Conservation (phyloP, 768 basidiomycete genomes). For the Hericium coralloides region DNA sequence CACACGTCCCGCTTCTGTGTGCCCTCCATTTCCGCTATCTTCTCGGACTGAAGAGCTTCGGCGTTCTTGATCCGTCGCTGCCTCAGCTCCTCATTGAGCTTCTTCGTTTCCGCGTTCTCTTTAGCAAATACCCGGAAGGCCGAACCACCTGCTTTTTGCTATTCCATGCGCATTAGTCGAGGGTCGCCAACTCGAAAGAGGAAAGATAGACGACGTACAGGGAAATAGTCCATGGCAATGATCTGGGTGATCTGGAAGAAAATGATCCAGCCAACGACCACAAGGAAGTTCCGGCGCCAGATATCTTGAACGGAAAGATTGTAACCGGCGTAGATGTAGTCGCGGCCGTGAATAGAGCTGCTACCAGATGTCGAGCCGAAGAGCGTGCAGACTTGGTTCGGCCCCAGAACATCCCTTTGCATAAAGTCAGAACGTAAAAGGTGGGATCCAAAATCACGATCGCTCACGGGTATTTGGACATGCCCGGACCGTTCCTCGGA, state of each 20-base stretch:
- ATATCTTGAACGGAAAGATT: constrained; percentile 40
- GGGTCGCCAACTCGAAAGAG: background rate
- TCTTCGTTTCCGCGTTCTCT: constrained; percentile 44
- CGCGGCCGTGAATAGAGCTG: constrained; percentile 42
- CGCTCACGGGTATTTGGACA: constrained; percentile 55
- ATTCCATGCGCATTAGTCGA: background rate
- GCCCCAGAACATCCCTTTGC: constrained; percentile 35
- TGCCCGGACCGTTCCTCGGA: constrained; percentile 51
- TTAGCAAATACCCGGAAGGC: constrained; percentile 46
- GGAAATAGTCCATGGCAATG: constrained; percentile 54
- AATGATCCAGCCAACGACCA: constrained; percentile 63
- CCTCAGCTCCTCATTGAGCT: constrained; percentile 42
- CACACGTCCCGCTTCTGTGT: background rate
- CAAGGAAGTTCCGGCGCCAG: constrained; percentile 62
- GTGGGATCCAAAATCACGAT: constrained; percentile 9
- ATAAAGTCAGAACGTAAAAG: constrained; percentile 12
- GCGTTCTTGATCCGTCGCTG: constrained; percentile 38
- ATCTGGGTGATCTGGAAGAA: constrained; percentile 65
- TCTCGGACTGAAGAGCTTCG: constrained; percentile 12
- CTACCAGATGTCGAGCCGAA: constrained; percentile 55
- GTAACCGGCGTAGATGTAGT: constrained; percentile 54
- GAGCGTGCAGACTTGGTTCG: constrained; percentile 74
- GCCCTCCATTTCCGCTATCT: background rate
- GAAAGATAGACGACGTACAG: constrained; percentile 31
- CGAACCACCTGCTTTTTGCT: constrained; percentile 9